Evolutionary conservation across 192 early-diverging fungal species (phyloP).

Genomic region (Dissophora ornata): DNA sequence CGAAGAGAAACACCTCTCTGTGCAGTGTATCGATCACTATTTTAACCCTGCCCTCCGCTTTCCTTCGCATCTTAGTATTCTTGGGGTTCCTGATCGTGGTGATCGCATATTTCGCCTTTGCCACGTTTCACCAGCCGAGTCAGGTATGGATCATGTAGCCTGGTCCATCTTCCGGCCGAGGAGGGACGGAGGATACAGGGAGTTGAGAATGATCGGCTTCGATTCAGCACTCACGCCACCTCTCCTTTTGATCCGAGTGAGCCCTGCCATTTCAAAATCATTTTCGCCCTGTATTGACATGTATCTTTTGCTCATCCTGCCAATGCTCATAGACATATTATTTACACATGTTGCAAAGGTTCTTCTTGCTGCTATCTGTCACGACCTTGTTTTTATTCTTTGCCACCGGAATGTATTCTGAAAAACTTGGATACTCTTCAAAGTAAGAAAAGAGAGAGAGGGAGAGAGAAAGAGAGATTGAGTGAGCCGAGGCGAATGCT

Average conservation of each 20-base stretch:
- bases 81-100: conserved; percentile 45
- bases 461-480: background rate
- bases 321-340: conserved; percentile 22
- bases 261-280: background rate
- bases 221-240: background rate
- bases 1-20: too few relatives aligned
- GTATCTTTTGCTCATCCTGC: too few relatives aligned
- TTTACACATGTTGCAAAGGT: conserved; percentile 53
- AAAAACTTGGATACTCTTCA: conserved; percentile 66
- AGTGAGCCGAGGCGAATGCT: background rate
- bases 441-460: conserved; percentile 53
- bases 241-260: background rate
- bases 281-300: too few relatives aligned
- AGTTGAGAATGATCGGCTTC: background rate
- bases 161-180: too few relatives aligned
- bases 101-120: conserved; percentile 61
- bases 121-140: conserved; percentile 62
- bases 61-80: conserved; percentile 20
- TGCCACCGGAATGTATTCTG: conserved; percentile 65
- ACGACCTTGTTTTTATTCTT: conserved; percentile 64
- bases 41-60: background rate
- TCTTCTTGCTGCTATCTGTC: conserved; percentile 45
- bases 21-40: too few relatives aligned
- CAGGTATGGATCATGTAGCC: conserved; percentile 55
- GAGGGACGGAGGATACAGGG: too few relatives aligned